Evolutionary conservation across 257 asterid species (phyloP).

Genomic region (Forsythia viridissima): DNA sequence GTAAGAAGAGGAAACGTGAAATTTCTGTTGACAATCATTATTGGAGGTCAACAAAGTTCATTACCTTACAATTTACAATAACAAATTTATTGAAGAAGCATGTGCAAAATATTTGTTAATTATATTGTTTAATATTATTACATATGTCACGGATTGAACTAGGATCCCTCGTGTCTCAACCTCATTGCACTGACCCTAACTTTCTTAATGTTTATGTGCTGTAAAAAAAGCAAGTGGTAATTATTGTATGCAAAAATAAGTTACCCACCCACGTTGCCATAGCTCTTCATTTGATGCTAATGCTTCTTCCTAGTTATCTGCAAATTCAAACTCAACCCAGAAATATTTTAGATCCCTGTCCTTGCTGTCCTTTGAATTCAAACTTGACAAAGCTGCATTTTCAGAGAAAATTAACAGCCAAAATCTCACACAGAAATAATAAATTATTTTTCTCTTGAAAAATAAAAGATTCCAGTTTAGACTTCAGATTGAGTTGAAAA

Average conservation of each 20-base stretch:
- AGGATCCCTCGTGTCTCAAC: slow-evolving; percentile 21
- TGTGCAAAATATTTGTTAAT: too few relatives aligned
- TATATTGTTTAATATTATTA: too few relatives aligned
- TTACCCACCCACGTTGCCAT: slow-evolving; percentile 49
- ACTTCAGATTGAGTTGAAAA: slow-evolving; percentile 8
- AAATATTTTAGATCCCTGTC: neutral
- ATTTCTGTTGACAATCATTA: too few relatives aligned
- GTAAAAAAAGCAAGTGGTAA: slow-evolving; percentile 25
- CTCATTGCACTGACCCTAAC: slow-evolving; percentile 20
- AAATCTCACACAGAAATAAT: slow-evolving; percentile 24
- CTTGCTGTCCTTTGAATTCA: slow-evolving; percentile 14
- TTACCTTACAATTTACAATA: too few relatives aligned
- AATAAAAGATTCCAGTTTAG: slow-evolving; percentile 24
- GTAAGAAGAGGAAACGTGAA: too few relatives aligned
- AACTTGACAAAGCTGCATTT: slow-evolving; percentile 26
- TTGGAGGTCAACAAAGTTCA: too few relatives aligned
- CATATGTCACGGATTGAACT: too few relatives aligned
- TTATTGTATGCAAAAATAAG: slow-evolving; percentile 38
- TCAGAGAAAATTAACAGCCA: slow-evolving; percentile 20
- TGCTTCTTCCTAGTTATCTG: slow-evolving; percentile 22
- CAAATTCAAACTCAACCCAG: slow-evolving; percentile 19
- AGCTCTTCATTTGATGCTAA: slow-evolving; percentile 44
- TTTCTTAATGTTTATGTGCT: neutral
- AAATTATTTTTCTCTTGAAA: slow-evolving; percentile 21
- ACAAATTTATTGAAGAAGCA: neutral